Evolutionary conservation across 495 filamentous ascomycete species (phyloP).

Genomic region (Trichoderma reesei): DNA sequence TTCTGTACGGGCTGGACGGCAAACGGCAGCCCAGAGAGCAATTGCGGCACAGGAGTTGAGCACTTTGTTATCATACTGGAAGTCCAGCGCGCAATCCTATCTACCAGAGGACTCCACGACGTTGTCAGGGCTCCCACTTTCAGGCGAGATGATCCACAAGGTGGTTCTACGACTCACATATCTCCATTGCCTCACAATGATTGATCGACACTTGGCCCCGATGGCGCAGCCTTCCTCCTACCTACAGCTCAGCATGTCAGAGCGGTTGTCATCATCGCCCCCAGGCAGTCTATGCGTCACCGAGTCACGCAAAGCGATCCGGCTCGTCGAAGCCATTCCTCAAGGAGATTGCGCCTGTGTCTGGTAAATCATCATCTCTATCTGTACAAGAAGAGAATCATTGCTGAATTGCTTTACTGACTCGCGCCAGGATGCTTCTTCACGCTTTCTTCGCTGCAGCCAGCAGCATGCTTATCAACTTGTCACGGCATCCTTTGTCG

Average conservation of each 20-base stretch:
- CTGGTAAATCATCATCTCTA: conserved; percentile 8
- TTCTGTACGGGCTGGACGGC: conserved; percentile 12
- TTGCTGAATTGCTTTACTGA: not conserved
- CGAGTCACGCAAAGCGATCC: conserved; percentile 8
- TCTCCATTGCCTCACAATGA: conserved; percentile 8
- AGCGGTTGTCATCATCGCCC: not conserved
- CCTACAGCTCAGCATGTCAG: conserved; percentile 2
- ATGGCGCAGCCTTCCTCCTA: not conserved
- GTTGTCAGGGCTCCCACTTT: not conserved
- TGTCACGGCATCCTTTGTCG: conserved; percentile 2
- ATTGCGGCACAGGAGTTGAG: conserved; percentile 12
- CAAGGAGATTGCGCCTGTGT: conserved; percentile 5
- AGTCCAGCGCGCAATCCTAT: conserved; percentile 10
- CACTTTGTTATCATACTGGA: conserved; percentile 12
- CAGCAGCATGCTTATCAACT: conserved; percentile 4
- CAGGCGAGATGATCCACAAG: conserved; percentile 10
- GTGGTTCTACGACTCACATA: conserved; percentile 9
- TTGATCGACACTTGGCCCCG: conserved; percentile 3
- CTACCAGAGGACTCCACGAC: not conserved
- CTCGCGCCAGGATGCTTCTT: conserved; percentile 7
- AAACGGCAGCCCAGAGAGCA: conserved; percentile 10
- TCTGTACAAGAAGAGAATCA: not conserved
- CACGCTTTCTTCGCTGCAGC: conserved; percentile 10
- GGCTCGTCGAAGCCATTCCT: conserved; percentile 7
- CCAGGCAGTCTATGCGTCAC: conserved; percentile 6